Base-by-base conservation (phyloP, 495 filamentous ascomycete species). In the Jackrogersella multiformis region DNA sequence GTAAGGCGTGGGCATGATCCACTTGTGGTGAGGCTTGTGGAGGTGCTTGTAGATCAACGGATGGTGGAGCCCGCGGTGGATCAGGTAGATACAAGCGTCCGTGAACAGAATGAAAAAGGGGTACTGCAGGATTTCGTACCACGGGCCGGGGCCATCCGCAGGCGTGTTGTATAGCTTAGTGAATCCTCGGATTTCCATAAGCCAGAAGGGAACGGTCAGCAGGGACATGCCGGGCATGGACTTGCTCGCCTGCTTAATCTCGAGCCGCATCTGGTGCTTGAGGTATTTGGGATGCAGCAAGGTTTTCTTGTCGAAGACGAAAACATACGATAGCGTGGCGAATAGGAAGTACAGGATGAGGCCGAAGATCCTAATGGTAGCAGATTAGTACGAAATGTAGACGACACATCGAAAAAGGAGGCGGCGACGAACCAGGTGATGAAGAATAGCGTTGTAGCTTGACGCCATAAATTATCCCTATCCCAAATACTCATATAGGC, bases 1-100 rank as follows among this genome's bases (percentile, higher is more conserved):
- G 76, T 85, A 97, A 9, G 94, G 94, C 5, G 93, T 97, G 4
- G 95, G 95, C 92, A 97, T 96, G 79, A 98, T 97, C 95, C 94
- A 97, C 81, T 97, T 97, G 88, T 98, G 94, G 82, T 98, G 95
- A 52, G 92, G 89, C 84, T 98, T 98, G 85, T 98, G 94, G 18
- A 98, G 85, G 46, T 79, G 81, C 82, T 92, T 94, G 87, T 97
- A 98, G 49, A 97, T 76, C 48, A 78, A 68, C 5, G 92, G 91
- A 76, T 93, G 89, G 80, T 98, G 94, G 64, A 97, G 82, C 45
- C 87, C 90, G 51, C 95, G 90, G 80, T 97, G 94, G 72, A 97
- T 97, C 84, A 89, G 92, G 85, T 98, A 97, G 83, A 98, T 95
- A 80, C 83, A 87, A 78, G 88, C 89, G 80, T 98, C 94, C 80